Base-by-base conservation (phyloP, 805 yeast species). In the Barnettozyma sucrosica region DNA sequence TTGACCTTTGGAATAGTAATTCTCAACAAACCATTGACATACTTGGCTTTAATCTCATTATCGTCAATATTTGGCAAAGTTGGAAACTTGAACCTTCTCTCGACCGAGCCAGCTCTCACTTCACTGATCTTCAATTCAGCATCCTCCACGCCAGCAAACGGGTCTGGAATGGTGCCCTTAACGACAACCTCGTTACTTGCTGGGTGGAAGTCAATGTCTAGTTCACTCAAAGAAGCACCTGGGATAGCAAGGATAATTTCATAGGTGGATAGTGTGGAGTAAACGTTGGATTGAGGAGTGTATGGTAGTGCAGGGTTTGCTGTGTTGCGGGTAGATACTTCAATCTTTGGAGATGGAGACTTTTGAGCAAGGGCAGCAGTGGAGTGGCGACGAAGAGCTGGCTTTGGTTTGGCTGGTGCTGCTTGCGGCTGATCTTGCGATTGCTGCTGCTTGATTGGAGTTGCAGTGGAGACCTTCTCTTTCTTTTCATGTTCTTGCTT, bases 141-240 rank as follows among this genome's bases (percentile, higher is more conserved):
- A 24, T 67, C 67, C 19, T 67, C 68, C n/a, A 42, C 47, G 10
- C 30, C 47, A 7, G 52, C 16, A 38, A 54, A 48, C 32, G 62
- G 62, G 14, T 56, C 57, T 33, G 58, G 56, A 18, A 58, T 64
- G 7, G 67, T 69, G 30, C 85, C 85, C 50, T 73, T 75, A 33
- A 80, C 65, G 16, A 75, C 66, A 49, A 80, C 54, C 51, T 79
- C 82, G 53, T 74, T 73, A 11, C 76, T 69, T 1, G 80, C 68
- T 33, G 84, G 81, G 55, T 80, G 85, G 62, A 70, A 80, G 55
- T 80, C 81, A 37, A 80, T 71, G 44, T 74, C 75, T 52, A 80
- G 72, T 16, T 75, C 70, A 36, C 72, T 70, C 20, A 77, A 72
- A 28, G 70, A 66, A 3, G 81, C 81, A 42, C 85, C 85, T n/a